Percentiles rank a stretch among this genome's conserved stretches.
Evolutionary conservation across 352 stramenopile genomes (phyloP).

Genomic region (Phytophthora pinifolia): DNA sequence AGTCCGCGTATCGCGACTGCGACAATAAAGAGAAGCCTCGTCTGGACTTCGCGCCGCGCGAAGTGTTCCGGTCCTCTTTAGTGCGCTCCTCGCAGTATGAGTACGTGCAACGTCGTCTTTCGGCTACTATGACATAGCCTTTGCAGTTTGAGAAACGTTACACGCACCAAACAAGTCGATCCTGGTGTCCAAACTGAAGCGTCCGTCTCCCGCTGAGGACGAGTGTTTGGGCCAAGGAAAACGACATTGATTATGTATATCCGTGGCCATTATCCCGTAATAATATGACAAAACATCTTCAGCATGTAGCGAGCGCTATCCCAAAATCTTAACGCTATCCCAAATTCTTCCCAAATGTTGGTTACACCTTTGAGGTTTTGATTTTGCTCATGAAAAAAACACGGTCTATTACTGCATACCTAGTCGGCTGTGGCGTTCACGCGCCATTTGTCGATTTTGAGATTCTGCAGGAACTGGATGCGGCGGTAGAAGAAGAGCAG

Average conservation of each 20-base stretch:
- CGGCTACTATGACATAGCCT: conserved; percentile 33
- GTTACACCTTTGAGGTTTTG: too few species aligned
- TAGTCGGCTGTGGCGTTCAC: conserved; percentile 46
- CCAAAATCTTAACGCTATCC: too few species aligned
- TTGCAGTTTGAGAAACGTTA: conserved; percentile 2
- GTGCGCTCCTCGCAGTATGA: conserved; percentile 33
- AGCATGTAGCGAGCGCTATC: neutral
- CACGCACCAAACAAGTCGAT: conserved; percentile 10
- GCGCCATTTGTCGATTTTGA: conserved; percentile 85
- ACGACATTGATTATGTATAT: conserved; percentile 15
- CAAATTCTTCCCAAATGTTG: too few species aligned
- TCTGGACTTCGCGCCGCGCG: conserved; percentile 66
- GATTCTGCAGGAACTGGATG: conserved; percentile 73
- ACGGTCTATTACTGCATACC: conserved; percentile 26
- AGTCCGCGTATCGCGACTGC: conserved; percentile 69
- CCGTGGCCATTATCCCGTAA: conserved; percentile 24
- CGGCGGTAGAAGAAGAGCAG: conserved; percentile 67
- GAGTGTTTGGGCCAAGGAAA: too few species aligned
- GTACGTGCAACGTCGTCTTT: conserved; percentile 31
- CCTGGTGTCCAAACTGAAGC: neutral
- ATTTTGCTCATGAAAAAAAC: too few species aligned
- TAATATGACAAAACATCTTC: conserved; percentile 29
- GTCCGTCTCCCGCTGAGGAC: too few species aligned
- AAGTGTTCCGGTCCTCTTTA: conserved; percentile 71
- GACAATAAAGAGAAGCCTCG: conserved; percentile 60